Base-by-base conservation (phyloP, 108 stramenopile genomes). In the Fragilariopsis cylindrus region DNA sequence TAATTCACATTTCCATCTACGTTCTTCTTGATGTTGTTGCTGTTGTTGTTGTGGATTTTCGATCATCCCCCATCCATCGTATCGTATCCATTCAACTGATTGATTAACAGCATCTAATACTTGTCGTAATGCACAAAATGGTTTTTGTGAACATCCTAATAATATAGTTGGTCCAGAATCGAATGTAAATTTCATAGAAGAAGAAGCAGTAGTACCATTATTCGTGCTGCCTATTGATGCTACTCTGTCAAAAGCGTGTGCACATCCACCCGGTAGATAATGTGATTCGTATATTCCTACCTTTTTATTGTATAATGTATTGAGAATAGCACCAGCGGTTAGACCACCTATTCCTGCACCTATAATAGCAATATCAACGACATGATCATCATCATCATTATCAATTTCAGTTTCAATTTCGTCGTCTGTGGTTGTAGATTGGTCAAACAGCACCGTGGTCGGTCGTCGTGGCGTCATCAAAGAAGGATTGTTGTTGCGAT, bases 1-100 rank as follows among this genome's bases (percentile, higher is more conserved):
- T 5, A 96, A 77, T 73, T 83, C 70, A n/a, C 94, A 76, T 57
- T 88, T 90, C 93, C 94, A 97, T 82, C 90, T 68, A 57, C 80
- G 60, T 60, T 84, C 81, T 43, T 79, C 70, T 30, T 30, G 30
- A 0, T 30, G 30, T n/a, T 42, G 13, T 12, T 9, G 4, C 1
- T 58, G 60, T 53, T 71, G 48, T 12, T 63, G 18, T 43, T 73
- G 78, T 9, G 93, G 93, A 55, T 87, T 70, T 74, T 94, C 92
- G 69, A 95, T 87, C 90, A 97, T 93, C 0, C 95, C 95, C 97
- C 97, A 97, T 15, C 89, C 92, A 73, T 96, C 85, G 73, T 97
- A 97, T 0, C 84, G 83, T 21, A 95, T 90, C 91, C 94, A 97
- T 18, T 92, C 83, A 18, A 96, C 93, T 44, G 86, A 73, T 71